Conservation (phyloP, 2,329 filamentous ascomycete genomes). For the Aphanoascus verrucosus region DNA sequence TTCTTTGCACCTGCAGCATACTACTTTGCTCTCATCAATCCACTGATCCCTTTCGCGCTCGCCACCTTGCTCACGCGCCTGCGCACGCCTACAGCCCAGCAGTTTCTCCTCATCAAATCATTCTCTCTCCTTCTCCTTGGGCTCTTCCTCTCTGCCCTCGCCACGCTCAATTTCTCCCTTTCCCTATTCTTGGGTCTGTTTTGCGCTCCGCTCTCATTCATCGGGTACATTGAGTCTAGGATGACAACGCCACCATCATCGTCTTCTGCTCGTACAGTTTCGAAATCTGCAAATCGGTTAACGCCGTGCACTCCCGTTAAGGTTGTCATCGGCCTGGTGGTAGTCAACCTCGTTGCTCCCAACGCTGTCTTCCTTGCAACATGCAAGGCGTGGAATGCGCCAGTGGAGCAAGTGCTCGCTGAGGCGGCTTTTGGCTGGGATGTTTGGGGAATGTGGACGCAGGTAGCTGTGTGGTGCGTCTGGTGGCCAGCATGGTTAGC, state of each 20-base stretch:
- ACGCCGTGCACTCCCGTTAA: conserved; percentile 14
- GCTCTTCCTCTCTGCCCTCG: conserved; percentile 81
- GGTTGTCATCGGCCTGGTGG: conserved; percentile 25
- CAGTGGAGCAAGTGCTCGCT: conserved; percentile 50
- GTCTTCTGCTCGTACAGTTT: neutral
- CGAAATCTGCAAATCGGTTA: conserved; percentile 1
- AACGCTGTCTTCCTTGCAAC: conserved; percentile 43
- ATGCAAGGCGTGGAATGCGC: conserved; percentile 39
- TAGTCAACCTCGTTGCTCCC: conserved; percentile 54
- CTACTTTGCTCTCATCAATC: conserved; percentile 46
- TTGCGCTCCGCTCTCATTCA: conserved; percentile 68
- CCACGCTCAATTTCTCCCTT: conserved; percentile 90
- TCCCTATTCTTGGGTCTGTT: conserved; percentile 74
- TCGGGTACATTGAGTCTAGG: conserved; percentile 22
- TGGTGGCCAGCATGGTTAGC: conserved; percentile 91
- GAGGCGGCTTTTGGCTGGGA: conserved; percentile 79
- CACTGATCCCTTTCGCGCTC: conserved; percentile 47
- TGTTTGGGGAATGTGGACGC: conserved; percentile 80
- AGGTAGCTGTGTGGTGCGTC: conserved; percentile 81
- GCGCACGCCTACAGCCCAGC: conserved; percentile 51
- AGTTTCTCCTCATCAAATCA: conserved; percentile 70
- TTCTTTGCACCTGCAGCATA: conserved; percentile 50
- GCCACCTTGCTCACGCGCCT: conserved; percentile 43
- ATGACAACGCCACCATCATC: neutral
- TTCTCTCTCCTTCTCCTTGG: conserved; percentile 88